Conservation (phyloP, 257 asterid genomes). For the Apocynum venetum region DNA sequence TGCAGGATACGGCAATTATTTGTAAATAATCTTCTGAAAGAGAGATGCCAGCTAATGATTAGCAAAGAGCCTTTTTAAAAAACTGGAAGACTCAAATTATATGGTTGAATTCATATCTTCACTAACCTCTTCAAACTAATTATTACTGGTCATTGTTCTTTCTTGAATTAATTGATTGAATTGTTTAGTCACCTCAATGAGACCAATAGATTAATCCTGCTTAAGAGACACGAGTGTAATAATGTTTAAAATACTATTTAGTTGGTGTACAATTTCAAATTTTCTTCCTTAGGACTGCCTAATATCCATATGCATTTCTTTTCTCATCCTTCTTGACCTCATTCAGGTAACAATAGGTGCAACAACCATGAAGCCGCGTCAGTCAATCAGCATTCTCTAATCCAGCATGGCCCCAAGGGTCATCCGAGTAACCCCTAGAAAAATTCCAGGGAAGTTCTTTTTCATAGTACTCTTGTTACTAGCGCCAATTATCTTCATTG, state of each 20-base stretch:
- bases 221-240: neutral
- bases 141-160: neutral
- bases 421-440: constrained; percentile 40
- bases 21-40: neutral
- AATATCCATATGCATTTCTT: neutral
- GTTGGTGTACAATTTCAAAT: neutral
- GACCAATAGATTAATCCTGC: neutral
- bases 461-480: constrained; percentile 43
- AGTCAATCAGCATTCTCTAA: constrained; percentile 21
- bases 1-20: neutral
- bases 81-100: neutral
- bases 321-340: neutral
- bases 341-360: constrained; percentile 39
- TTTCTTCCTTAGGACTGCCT: neutral
- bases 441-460: constrained; percentile 29
- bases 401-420: constrained; percentile 54
- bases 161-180: neutral
- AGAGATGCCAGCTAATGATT: neutral
- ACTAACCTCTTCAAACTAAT: neutral
- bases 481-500: constrained; percentile 36
- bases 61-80: neutral
- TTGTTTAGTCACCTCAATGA: neutral
- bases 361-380: constrained; percentile 29
- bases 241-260: neutral
- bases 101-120: neutral